These are phyloP conservation scores for Tremella mesenterica DNA, from an alignment of 768 basidiomycete genomes.

Conservation along the genomic window DNA sequence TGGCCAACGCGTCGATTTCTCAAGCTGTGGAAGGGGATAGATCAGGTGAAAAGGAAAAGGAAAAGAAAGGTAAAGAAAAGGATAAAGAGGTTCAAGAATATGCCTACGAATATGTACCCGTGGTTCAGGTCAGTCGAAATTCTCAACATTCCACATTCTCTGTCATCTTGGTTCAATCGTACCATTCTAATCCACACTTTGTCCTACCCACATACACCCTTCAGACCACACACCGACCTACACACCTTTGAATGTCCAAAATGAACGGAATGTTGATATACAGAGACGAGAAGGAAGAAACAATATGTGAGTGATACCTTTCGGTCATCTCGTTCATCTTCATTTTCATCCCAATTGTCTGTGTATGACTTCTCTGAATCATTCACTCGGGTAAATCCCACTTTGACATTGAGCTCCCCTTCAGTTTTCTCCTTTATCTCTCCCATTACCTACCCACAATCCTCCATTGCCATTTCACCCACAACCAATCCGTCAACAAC, in stretches of 20 bases:
- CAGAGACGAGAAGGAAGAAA: slow-evolving; percentile 29
- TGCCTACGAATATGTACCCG: slow-evolving; percentile 36
- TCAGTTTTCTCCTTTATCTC: background rate
- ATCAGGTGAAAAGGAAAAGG: no score
- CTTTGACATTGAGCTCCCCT: background rate
- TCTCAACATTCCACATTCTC: background rate
- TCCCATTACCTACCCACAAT: background rate
- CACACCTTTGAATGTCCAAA: background rate
- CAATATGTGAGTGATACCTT: slow-evolving; percentile 24
- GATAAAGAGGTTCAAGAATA: slow-evolving; percentile 13
- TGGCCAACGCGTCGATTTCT: no score
- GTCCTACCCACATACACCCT: no score
- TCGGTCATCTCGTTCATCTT: background rate
- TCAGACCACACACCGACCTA: background rate
- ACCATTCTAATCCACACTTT: no score
- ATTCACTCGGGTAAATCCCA: background rate
- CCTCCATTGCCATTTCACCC: background rate
- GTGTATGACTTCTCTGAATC: background rate
- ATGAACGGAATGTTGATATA: background rate
- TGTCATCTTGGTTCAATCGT: no score
- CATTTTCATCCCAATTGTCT: slow-evolving; percentile 1
- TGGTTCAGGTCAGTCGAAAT: slow-evolving; percentile 27
- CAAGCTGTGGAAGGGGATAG: no score
- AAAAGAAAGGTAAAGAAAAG: background rate
- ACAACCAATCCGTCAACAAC: background rate